Base-by-base conservation (phyloP, 2,329 filamentous ascomycete species). In the Lecanosticta acicola region DNA sequence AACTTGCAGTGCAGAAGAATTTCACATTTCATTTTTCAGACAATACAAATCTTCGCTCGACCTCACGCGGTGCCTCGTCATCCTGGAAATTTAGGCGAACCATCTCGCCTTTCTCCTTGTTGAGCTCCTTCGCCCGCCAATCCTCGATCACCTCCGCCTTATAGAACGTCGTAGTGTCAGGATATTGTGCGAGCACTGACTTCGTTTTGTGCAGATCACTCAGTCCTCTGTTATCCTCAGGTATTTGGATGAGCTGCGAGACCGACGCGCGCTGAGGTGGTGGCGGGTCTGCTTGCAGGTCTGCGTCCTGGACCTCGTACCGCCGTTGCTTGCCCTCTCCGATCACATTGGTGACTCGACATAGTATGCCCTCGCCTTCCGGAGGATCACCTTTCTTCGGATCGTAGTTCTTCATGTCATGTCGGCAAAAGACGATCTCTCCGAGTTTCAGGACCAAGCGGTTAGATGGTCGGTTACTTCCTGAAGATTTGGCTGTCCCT, bases 81-180 rank as follows among this genome's bases (percentile, higher is more conserved):
- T 72, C 72, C 49, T 74, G 71, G 53, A 75, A 75, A 43, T 68
- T 66, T 50, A 75, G 55, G 42, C 65, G 60, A 5, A 73, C 72
- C 42, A 65, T 59, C 17, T 66, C 64, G 7, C 52, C 56, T 34
- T 59, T 52, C 42, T 58, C 49, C 48, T 56, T 51, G n/a, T 44
- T 46, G 39, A 50, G 43, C 20, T 61, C 63, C 48, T 68, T 67
- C 5, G 59, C 60, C 19, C 56, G 62, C 69, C 71, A 73, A 4
- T 59, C 56, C 7, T 65, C 64, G 8, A 68, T 69, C 3, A 75
- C 72, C 52, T 75, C 72, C 1, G 73, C 73, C 51, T 72, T 73
- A 56, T 76, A 76, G 51, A 76, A 76, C 1, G 73, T 76, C n/a
- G 73, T 75, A 5, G 73, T 76, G 16, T 70, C 68, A 1, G 73